Evolutionary conservation across 164 flowering plant genomes (phyloP).

Genomic region (Houttuynia cordata): DNA sequence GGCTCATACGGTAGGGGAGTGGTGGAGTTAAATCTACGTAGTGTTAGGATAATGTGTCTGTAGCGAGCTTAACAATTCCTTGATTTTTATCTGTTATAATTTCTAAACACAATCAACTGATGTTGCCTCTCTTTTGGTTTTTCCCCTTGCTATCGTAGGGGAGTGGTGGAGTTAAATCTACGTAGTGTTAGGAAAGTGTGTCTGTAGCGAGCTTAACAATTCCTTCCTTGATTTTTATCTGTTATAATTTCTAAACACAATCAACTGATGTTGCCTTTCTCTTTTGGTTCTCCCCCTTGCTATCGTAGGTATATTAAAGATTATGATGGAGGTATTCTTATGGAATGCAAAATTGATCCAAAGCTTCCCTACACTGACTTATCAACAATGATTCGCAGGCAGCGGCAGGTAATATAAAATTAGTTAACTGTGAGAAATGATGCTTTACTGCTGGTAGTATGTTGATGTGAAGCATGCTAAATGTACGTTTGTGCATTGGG

Average conservation of each 20-base stretch:
- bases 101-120: background rate
- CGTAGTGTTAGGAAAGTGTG: too few relatives aligned
- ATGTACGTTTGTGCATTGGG: too few relatives aligned
- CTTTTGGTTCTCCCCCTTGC: background rate
- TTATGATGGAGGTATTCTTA: slow-evolving; percentile 95
- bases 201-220: too few relatives aligned
- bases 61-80: too few relatives aligned
- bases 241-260: background rate
- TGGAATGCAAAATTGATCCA: slow-evolving; percentile 97
- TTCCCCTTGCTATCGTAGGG: slow-evolving; percentile 24
- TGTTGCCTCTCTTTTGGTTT: background rate
- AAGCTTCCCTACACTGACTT: slow-evolving; percentile 96
- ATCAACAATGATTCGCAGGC: slow-evolving; percentile 85
- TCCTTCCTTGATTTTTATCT: too few relatives aligned
- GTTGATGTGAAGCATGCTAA: background rate
- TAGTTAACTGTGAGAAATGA: background rate
- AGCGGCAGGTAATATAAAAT: slow-evolving; percentile 52
- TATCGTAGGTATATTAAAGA: slow-evolving; percentile 80
- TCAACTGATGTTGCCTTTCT: background rate
- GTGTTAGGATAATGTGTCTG: too few relatives aligned
- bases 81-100: background rate
- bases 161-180: too few relatives aligned
- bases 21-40: too few relatives aligned
- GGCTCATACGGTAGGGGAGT: too few relatives aligned
- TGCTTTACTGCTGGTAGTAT: background rate